phyloP scores from a whole-genome alignment of 2,329 filamentous ascomycete genomes.

The Emmonsiellopsis sp. region DNA sequence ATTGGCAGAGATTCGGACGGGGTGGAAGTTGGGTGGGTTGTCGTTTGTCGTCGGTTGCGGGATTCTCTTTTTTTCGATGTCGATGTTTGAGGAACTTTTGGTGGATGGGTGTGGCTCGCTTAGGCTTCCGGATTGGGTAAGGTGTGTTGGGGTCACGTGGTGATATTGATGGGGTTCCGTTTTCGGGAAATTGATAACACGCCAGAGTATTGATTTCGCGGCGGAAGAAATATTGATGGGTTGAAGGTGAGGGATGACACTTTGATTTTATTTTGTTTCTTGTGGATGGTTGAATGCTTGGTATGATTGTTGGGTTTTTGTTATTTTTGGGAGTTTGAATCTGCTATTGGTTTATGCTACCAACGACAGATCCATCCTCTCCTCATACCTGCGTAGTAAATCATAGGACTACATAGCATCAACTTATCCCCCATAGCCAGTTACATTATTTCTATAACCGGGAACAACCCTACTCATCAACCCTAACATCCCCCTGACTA shows the following conservation, averaged over 20 bases:
- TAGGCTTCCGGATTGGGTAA: conserved; percentile 11
- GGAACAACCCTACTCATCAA: conserved; percentile 24
- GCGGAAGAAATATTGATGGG: too few species aligned
- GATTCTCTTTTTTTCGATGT: conserved; percentile 19
- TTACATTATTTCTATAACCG: not conserved
- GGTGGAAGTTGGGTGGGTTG: conserved; percentile 30
- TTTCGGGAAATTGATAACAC: not conserved
- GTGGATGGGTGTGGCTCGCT: conserved; percentile 27
- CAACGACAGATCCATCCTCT: too few species aligned
- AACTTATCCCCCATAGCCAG: not conserved
- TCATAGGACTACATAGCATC: too few species aligned
- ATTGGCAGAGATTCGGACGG: conserved; percentile 21
- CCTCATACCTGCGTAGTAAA: too few species aligned
- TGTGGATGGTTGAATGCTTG: too few species aligned
- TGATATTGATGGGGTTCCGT: not conserved
- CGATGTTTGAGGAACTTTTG: conserved; percentile 16
- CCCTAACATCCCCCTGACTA: conserved; percentile 47
- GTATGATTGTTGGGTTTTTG: too few species aligned
- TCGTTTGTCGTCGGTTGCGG: conserved; percentile 19
- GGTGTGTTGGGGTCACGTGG: not conserved
- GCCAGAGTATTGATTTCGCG: too few species aligned
- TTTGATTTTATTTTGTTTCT: too few species aligned
- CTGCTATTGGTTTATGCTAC: too few species aligned
- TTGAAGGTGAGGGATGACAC: too few species aligned
- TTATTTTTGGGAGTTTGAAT: too few species aligned